Evolutionary conservation across 805 yeast genomes (phyloP).

Genomic region (Metschnikowia picachoensis): DNA sequence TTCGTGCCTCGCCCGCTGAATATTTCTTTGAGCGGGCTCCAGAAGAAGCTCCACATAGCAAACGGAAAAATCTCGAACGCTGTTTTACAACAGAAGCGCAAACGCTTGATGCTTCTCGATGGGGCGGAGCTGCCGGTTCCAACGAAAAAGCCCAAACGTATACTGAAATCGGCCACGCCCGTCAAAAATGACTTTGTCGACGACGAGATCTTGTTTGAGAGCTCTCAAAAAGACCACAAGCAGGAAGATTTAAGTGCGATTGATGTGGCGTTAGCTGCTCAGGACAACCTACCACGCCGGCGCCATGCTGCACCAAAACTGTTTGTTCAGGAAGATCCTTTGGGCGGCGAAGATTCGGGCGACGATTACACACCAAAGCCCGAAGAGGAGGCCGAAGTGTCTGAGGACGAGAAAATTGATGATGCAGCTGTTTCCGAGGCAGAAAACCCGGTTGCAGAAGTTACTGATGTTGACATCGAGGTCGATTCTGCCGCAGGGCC

Average conservation of each 20-base stretch:
- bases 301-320: constrained; percentile 8
- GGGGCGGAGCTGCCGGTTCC: background rate
- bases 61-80: constrained; percentile 27
- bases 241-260: background rate
- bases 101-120: constrained; percentile 9
- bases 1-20: constrained; percentile 9
- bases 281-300: constrained; percentile 2
- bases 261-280: constrained; percentile 6
- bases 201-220: background rate
- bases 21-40: constrained; percentile 15
- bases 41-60: constrained; percentile 16
- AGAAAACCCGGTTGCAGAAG: background rate
- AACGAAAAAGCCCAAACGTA: constrained; percentile 2
- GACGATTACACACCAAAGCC: constrained; percentile 9
- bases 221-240: background rate
- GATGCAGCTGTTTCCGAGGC: background rate
- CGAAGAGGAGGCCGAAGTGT: constrained; percentile 3
- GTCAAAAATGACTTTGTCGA: background rate
- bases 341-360: constrained; percentile 1
- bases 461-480: background rate
- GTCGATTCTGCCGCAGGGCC: background rate
- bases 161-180: background rate
- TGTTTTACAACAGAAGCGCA: constrained; percentile 15
- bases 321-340: constrained; percentile 3
- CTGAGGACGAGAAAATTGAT: background rate